A percentile compares a stretch with the other conserved stretches of the same genome.
phyloP scores from a whole-genome alignment of 768 basidiomycete genomes.

The Lactifluus hygrophoroides region DNA sequence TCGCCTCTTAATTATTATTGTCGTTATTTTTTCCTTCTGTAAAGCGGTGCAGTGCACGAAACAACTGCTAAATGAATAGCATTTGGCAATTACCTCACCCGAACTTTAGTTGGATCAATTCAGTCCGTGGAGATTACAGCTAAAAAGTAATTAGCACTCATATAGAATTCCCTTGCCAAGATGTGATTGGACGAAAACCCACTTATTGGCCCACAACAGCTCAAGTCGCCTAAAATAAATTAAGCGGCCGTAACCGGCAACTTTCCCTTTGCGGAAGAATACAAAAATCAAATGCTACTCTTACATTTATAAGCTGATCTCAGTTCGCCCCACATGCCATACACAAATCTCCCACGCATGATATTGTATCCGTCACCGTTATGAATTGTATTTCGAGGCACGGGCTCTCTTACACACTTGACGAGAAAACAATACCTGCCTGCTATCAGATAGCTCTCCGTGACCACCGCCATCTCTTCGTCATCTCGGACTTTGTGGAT shows the following conservation, averaged over 20 bases:
- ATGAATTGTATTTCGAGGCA: background rate
- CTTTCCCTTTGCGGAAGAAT: no score
- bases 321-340: background rate
- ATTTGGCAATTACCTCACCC: background rate
- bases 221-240: background rate
- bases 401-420: no score
- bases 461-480: no score
- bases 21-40: no score
- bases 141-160: slow-evolving; percentile 2
- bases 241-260: background rate
- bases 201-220: no score
- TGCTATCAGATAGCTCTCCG: background rate
- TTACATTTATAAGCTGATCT: slow-evolving; percentile 5
- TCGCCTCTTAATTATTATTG: no score
- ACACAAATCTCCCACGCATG: background rate
- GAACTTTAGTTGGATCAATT: background rate
- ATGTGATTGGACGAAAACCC: background rate
- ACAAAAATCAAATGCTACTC: background rate
- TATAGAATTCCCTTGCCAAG: background rate
- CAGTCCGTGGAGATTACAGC: slow-evolving; percentile 7
- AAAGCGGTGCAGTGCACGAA: background rate
- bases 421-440: background rate
- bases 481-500: no score
- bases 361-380: background rate
- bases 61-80: background rate